A percentile compares a stretch with the other conserved stretches of the same genome.
These are phyloP conservation scores for Exophiala mesophila DNA, from an alignment of 2,329 filamentous ascomycete species.

Conservation along the genomic window DNA sequence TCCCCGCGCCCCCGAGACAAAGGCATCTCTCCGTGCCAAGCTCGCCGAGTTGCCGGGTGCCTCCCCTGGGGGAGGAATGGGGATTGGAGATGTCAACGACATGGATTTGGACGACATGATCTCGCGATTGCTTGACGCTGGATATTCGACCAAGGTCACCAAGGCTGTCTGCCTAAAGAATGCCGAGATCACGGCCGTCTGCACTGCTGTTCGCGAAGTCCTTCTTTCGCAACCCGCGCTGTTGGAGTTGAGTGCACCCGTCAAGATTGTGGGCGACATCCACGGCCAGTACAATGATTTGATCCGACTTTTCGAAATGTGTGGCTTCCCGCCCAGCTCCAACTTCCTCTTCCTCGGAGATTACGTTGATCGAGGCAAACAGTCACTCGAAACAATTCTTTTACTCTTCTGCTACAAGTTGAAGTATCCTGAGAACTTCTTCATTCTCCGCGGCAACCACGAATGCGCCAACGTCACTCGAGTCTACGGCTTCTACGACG, in stretches of 20 bases:
- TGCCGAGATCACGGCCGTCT: conserved; percentile 92
- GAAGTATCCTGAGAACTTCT: conserved; percentile 96
- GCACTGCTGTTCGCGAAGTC: conserved; percentile 78
- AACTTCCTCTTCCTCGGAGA: conserved; percentile 95
- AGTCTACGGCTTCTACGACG: conserved; percentile 96
- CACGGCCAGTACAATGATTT: conserved; percentile 96
- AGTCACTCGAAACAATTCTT: conserved; percentile 90
- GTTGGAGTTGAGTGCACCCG: conserved; percentile 84
- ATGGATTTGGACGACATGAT: conserved; percentile 98
- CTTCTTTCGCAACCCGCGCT: conserved; percentile 89
- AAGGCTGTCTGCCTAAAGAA: conserved; percentile 98
- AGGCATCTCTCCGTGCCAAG: conserved; percentile 32
- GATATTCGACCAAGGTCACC: conserved; percentile 92
- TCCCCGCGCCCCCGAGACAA: conserved; percentile 49
- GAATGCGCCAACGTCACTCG: conserved; percentile 95
- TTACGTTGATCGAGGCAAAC: conserved; percentile 94
- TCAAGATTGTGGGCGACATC: conserved; percentile 96
- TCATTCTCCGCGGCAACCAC: conserved; percentile 88
- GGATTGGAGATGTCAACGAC: conserved; percentile 85
- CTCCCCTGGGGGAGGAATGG: conserved; percentile 57
- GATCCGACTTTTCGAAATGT: conserved; percentile 98
- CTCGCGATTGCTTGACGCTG: conserved; percentile 85
- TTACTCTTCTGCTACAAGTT: conserved; percentile 94
- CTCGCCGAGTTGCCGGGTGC: conserved; percentile 33
- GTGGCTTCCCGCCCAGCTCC: conserved; percentile 83